A percentile compares a stretch with the other conserved stretches of the same genome.
phyloP scores from a whole-genome alignment of 2,329 filamentous ascomycete genomes.

The Colletotrichum siamense region DNA sequence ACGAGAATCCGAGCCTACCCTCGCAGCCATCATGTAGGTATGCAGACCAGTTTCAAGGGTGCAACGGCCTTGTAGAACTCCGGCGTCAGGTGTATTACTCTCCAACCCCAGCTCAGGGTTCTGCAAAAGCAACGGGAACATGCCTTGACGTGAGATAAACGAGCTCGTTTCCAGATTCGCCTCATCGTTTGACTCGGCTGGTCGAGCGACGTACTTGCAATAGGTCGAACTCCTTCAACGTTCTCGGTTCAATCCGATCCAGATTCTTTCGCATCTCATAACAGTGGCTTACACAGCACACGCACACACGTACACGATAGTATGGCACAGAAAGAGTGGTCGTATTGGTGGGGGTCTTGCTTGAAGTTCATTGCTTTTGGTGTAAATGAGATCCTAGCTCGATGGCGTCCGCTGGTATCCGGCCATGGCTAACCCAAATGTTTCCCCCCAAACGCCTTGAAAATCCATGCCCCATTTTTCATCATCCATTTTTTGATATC shows the following conservation, averaged over 20 bases:
- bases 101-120: not conserved
- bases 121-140: not conserved
- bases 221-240: too few relatives aligned
- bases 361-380: conserved; percentile 35
- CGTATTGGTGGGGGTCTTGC: conserved; percentile 20
- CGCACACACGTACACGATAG: not conserved
- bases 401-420: conserved; percentile 36
- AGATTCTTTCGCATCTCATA: not conserved
- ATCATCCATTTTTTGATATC: conserved; percentile 17
- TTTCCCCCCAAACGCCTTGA: conserved; percentile 41
- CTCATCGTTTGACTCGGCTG: not conserved
- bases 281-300: not conserved
- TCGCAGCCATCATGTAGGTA: not conserved
- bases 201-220: too few relatives aligned
- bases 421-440: conserved; percentile 36
- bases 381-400: conserved; percentile 36
- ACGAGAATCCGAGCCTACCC: not conserved
- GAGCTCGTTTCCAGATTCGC: not conserved
- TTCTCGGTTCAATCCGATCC: too few relatives aligned
- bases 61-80: not conserved
- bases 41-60: not conserved
- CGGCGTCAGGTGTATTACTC: not conserved
- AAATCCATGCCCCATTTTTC: conserved; percentile 36
- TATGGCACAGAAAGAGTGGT: conserved; percentile 8
- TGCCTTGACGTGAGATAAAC: not conserved